Evolutionary conservation across 2,329 filamentous ascomycete genomes (phyloP).

Genomic region (Incumbomyces lentus): DNA sequence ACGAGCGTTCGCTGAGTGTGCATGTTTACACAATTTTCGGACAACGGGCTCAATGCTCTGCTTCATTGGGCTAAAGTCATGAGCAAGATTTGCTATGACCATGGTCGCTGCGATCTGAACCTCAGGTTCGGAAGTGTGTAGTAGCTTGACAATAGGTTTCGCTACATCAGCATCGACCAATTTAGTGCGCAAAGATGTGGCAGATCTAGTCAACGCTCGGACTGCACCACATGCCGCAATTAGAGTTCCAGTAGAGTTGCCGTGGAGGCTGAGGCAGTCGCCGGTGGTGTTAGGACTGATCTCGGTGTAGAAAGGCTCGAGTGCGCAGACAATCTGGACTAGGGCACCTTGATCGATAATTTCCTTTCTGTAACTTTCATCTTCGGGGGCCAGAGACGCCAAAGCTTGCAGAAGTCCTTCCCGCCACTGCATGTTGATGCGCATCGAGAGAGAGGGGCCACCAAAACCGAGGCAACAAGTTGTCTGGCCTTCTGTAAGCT

Average conservation of each 20-base stretch:
- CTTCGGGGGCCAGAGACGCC: slow-evolving; percentile 68
- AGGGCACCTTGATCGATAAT: slow-evolving; percentile 75
- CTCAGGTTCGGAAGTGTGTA: slow-evolving; percentile 64
- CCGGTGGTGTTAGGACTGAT: slow-evolving; percentile 1
- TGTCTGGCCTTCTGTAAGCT: neutral
- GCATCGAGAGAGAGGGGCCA: slow-evolving; percentile 51
- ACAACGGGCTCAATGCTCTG: slow-evolving; percentile 70
- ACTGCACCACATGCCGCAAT: slow-evolving; percentile 76
- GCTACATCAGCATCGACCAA: slow-evolving; percentile 78
- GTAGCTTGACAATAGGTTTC: slow-evolving; percentile 62
- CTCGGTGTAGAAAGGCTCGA: slow-evolving; percentile 46
- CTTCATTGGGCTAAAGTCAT: slow-evolving; percentile 85
- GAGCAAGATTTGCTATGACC: slow-evolving; percentile 71
- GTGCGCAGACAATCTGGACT: slow-evolving; percentile 71
- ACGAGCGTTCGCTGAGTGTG: slow-evolving; percentile 67
- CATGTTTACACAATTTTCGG: slow-evolving; percentile 69
- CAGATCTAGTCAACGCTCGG: slow-evolving; percentile 71
- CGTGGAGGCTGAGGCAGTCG: slow-evolving; percentile 32
- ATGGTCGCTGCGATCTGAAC: slow-evolving; percentile 80
- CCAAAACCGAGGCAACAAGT: slow-evolving; percentile 22
- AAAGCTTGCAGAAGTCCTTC: slow-evolving; percentile 68
- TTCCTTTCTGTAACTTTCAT: slow-evolving; percentile 72
- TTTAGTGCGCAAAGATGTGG: slow-evolving; percentile 72
- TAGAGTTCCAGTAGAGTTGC: slow-evolving; percentile 69
- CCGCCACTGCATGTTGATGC: slow-evolving; percentile 64